Conservation (phyloP, 257 asterid species). For the Jacaranda copaia region DNA sequence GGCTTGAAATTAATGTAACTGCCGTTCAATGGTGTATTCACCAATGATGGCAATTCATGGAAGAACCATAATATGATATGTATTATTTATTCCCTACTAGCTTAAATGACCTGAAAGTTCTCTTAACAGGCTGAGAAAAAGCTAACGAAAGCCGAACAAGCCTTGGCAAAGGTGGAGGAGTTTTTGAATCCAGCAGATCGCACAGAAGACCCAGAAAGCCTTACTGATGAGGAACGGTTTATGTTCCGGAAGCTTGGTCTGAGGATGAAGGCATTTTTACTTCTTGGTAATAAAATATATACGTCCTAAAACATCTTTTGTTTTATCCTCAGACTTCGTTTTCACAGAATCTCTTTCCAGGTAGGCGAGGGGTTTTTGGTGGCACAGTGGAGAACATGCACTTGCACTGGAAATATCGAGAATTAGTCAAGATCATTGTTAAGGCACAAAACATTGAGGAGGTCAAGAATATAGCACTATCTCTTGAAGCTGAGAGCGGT, state of each 20-base stretch:
- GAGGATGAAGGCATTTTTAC: constrained; percentile 98
- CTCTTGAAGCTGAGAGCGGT: constrained; percentile 98
- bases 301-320: constrained; percentile 20
- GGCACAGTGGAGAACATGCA: constrained; percentile 99
- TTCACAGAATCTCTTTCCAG: constrained; percentile 53
- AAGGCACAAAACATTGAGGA: constrained; percentile 77
- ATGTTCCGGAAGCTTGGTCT: constrained; percentile 98
- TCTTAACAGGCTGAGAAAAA: constrained; percentile 76
- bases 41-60: not conserved
- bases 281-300: constrained; percentile 66
- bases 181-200: constrained; percentile 70
- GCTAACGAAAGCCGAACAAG: constrained; percentile 76
- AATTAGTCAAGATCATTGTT: constrained; percentile 83
- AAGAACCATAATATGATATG: not conserved
- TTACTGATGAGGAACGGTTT: constrained; percentile 93
- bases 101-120: constrained; percentile 35
- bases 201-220: constrained; percentile 68
- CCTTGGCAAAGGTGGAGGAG: constrained; percentile 84
- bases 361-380: constrained; percentile 96
- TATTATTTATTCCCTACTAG: not conserved
- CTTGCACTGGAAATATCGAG: constrained; percentile 97
- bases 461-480: constrained; percentile 76
- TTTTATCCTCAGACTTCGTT: constrained; percentile 24
- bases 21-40: constrained; percentile 16
- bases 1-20: not conserved